phyloP scores from a whole-genome alignment of 2,329 filamentous ascomycete genomes.

The Hymenoscyphus linearis region DNA sequence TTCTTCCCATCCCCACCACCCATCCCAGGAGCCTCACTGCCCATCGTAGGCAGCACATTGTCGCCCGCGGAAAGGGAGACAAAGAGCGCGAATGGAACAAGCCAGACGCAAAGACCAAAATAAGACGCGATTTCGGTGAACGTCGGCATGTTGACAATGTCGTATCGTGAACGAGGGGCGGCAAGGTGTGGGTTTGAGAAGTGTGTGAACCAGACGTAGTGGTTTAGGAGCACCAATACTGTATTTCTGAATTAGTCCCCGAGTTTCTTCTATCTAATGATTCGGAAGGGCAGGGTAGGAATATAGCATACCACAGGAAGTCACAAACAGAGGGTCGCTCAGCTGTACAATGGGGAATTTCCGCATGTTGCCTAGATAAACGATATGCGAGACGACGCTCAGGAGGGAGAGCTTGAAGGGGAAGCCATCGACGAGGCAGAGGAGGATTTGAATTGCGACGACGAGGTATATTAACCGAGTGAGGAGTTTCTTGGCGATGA shows the following conservation, averaged over 20 bases:
- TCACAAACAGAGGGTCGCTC: slow-evolving; percentile 77
- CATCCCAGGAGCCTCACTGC: slow-evolving; percentile 53
- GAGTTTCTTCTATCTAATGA: not conserved
- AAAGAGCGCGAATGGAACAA: slow-evolving; percentile 92
- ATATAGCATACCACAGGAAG: slow-evolving; percentile 64
- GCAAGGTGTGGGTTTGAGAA: slow-evolving; percentile 64
- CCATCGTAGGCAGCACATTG: slow-evolving; percentile 91
- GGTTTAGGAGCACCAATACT: slow-evolving; percentile 82
- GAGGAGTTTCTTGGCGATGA: slow-evolving; percentile 82
- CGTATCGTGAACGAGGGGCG: slow-evolving; percentile 59
- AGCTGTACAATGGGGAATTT: slow-evolving; percentile 74
- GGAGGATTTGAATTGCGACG: slow-evolving; percentile 66
- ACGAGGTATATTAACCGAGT: slow-evolving; percentile 79
- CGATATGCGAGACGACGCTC: slow-evolving; percentile 72
- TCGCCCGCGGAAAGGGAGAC: slow-evolving; percentile 91
- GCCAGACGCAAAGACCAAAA: slow-evolving; percentile 94
- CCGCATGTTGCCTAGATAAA: slow-evolving; percentile 84
- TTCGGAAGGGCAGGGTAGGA: not conserved
- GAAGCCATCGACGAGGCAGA: slow-evolving; percentile 80
- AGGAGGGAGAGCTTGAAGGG: slow-evolving; percentile 69
- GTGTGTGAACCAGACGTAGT: slow-evolving; percentile 93
- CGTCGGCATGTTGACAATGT: slow-evolving; percentile 60
- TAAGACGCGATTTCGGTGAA: slow-evolving; percentile 96
- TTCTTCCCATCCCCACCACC: slow-evolving; percentile 40
- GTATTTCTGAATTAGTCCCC: slow-evolving; percentile 18